Conservation (phyloP, 2,329 filamentous ascomycete species). For the Cercospora citrullina region DNA sequence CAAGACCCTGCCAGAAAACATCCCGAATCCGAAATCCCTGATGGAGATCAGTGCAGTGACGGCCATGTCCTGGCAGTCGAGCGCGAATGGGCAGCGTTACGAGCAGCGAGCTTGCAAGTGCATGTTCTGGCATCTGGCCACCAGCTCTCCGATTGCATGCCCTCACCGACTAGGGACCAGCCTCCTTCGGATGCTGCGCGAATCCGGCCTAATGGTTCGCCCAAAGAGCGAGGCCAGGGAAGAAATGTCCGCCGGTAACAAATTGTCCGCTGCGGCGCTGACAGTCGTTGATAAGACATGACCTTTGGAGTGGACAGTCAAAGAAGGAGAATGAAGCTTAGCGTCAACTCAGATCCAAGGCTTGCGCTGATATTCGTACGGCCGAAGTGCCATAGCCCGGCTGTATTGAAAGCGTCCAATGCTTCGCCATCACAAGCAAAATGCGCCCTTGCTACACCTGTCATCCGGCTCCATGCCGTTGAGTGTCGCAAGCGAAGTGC, state of each 20-base stretch:
- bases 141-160: background rate
- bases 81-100: background rate
- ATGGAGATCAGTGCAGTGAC: background rate
- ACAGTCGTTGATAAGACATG: background rate
- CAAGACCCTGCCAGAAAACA: background rate
- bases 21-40: background rate
- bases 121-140: background rate
- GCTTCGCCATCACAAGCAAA: background rate
- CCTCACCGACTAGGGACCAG: background rate
- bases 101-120: background rate
- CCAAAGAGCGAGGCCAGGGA: background rate
- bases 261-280: background rate
- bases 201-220: background rate
- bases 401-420: background rate
- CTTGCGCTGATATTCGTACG: background rate
- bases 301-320: background rate
- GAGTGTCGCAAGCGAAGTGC: constrained; percentile 2
- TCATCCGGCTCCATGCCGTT: constrained; percentile 5
- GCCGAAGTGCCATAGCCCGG: background rate
- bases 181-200: background rate
- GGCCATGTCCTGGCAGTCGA: background rate
- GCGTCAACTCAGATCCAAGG: background rate
- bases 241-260: background rate
- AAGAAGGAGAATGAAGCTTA: background rate
- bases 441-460: background rate